Base-by-base conservation (phyloP, 2,329 filamentous ascomycete species). In the Sclerotinia subarctica region DNA sequence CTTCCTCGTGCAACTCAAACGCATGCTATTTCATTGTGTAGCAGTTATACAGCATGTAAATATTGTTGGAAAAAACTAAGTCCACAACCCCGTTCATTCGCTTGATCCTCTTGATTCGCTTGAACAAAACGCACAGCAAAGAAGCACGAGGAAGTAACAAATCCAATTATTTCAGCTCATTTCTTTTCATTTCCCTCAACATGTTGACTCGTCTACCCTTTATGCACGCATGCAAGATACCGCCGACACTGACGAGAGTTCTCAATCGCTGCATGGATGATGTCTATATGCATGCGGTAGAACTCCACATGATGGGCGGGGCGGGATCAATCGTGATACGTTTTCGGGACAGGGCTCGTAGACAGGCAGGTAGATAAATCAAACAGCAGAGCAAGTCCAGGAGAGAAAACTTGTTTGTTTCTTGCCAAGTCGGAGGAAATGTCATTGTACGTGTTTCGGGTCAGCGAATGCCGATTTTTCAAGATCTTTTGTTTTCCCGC, bases 221-320 rank as follows among this genome's bases (percentile, higher is more conserved):
- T 13, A 24, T 62, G 46, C 26, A 35, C 29, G 13, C 47, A 38
- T 46, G 49, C 42, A 44, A 29, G 47, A 64, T 44, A 54, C 62
- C 62, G 51, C 15, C 24, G 49, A 56, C 11, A 29, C 24, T 26
- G 49, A 56, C 3, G 24, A n/a, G 44, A 44, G n/a, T 35, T 2
- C 44, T 10, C 10, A n/a, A 42, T 15, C 2, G 11, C 21, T 56
- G 52, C 32, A 56, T 44, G 19, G 24, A 44, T 56, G 17, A 35
- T 51, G 19, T 56, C 35, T 32, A 24, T 64, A 3, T 64, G 35
- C 57, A 57, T 60, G 42, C 11, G 42, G 57, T 60, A 44, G 19
- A 47, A 47, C 57, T 29, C 26, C 11, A 35, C 4, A 24, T 24
- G 26, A 21, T 8, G 42, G 32, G 26, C 57, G 42, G 38, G 13